Evolutionary conservation across 768 basidiomycete genomes (phyloP).

Genomic region (Agrocybe praecox): DNA sequence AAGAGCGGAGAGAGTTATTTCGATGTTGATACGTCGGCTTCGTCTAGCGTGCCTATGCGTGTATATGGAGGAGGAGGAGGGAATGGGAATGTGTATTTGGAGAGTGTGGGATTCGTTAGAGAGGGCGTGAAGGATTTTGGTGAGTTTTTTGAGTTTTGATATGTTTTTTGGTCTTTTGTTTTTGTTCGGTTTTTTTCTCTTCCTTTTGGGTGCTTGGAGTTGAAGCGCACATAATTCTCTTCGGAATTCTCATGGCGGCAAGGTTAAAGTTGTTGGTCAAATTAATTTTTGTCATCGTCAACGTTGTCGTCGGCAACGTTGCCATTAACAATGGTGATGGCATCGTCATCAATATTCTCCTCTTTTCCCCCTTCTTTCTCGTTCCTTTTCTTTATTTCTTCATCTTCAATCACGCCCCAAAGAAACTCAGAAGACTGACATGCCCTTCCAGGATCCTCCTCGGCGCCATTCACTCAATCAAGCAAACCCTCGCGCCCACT

Average conservation of each 20-base stretch:
- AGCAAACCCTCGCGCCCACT: constrained; percentile 14
- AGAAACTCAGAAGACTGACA: too few species aligned
- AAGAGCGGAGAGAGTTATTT: not conserved
- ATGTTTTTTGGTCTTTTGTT: not conserved
- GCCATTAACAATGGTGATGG: too few species aligned
- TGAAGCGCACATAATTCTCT: too few species aligned
- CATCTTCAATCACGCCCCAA: too few species aligned
- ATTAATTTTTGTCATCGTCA: too few species aligned
- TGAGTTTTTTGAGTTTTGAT: not conserved
- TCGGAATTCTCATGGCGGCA: too few species aligned
- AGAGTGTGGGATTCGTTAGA: constrained; percentile 24
- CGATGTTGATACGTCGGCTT: constrained; percentile 15
- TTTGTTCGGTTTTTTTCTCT: not conserved
- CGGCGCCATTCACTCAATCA: constrained; percentile 5
- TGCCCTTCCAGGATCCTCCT: not conserved
- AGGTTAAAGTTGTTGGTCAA: too few species aligned
- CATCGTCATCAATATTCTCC: too few species aligned
- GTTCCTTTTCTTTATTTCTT: too few species aligned
- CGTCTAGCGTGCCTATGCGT: constrained; percentile 32
- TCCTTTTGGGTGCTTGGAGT: too few species aligned
- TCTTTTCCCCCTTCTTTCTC: too few species aligned
- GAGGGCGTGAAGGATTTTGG: not conserved
- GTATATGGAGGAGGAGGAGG: constrained; percentile 19
- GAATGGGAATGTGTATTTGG: constrained; percentile 30
- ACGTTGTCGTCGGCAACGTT: too few species aligned